Evolutionary conservation across 169 alveolate genomes (phyloP).

Genomic region (Toxoplasma gondii): DNA sequence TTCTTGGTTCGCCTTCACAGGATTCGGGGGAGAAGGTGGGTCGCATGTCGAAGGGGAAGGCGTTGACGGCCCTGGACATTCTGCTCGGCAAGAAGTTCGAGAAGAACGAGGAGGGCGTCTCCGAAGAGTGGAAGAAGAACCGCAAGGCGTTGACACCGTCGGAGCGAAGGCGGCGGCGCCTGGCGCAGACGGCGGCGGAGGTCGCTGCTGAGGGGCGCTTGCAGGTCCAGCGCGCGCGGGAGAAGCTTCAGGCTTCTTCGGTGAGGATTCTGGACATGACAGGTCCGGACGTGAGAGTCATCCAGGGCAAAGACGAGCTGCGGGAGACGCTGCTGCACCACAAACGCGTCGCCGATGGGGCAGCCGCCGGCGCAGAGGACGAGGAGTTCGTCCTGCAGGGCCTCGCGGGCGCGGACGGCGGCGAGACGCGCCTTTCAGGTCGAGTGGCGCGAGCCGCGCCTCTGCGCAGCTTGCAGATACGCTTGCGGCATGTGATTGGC

Average conservation of each 20-base stretch:
- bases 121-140: slow-evolving; percentile 44
- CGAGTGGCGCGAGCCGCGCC: slow-evolving; percentile 23
- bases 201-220: slow-evolving; percentile 61
- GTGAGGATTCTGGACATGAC: slow-evolving; percentile 67
- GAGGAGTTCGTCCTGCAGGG: neutral
- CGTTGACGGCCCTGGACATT: slow-evolving; percentile 5
- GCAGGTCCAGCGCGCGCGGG: slow-evolving; percentile 23
- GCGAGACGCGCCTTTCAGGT: neutral
- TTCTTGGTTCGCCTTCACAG: neutral
- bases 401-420: neutral
- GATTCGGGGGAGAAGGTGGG: slow-evolving; percentile 48
- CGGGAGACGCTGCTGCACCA: slow-evolving; percentile 20
- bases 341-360: slow-evolving; percentile 23
- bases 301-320: slow-evolving; percentile 26
- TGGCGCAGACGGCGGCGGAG: slow-evolving; percentile 61
- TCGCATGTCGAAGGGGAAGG: neutral
- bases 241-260: slow-evolving; percentile 11
- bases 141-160: neutral
- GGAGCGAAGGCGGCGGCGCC: neutral
- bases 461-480: slow-evolving; percentile 39
- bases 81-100: slow-evolving; percentile 11
- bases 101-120: neutral
- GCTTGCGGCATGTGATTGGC: neutral
- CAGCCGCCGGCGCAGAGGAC: neutral
- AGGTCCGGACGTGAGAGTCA: slow-evolving; percentile 58